Conservation (phyloP, 129 eudicot genomes). For the Chrysanthemum lavandulifolium region DNA sequence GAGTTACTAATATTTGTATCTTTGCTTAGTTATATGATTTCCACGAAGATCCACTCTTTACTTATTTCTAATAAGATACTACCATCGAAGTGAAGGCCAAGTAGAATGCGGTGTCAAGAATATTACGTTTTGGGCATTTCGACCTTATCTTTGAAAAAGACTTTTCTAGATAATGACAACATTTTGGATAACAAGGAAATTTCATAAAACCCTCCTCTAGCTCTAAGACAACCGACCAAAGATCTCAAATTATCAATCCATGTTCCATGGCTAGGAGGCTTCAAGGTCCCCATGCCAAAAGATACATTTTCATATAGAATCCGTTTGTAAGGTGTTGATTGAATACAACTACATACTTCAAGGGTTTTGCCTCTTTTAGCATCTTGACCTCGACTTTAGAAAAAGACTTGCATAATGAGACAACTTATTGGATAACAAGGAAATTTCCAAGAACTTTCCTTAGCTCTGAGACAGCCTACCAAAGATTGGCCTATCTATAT, state of each 20-base stretch:
- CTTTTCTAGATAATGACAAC: background rate
- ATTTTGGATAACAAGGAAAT: conserved; percentile 13
- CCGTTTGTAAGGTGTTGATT: background rate
- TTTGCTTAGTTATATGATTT: too few species aligned
- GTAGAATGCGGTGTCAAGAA: too few species aligned
- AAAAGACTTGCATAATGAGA: background rate
- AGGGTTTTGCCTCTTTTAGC: background rate
- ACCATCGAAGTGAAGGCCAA: too few species aligned
- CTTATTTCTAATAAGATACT: too few species aligned
- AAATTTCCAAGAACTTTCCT: conserved; percentile 34
- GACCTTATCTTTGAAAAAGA: conserved; percentile 7
- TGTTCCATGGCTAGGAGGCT: background rate
- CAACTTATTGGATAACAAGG: conserved; percentile 18
- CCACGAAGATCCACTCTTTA: too few species aligned
- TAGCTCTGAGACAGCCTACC: background rate
- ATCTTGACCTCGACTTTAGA: background rate
- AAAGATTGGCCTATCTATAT: conserved; percentile 4
- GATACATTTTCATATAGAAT: background rate
- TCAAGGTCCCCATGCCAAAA: background rate
- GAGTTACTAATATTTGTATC: background rate
- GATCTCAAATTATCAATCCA: background rate
- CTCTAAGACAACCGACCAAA: conserved; percentile 9
- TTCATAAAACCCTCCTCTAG: too few species aligned
- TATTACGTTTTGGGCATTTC: background rate
- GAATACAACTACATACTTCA: conserved; percentile 6